Percentiles rank a stretch among this genome's conserved stretches.
These are phyloP conservation scores for Sonneratia alba DNA, from an alignment of 345 rosid genomes.

Conservation along the genomic window DNA sequence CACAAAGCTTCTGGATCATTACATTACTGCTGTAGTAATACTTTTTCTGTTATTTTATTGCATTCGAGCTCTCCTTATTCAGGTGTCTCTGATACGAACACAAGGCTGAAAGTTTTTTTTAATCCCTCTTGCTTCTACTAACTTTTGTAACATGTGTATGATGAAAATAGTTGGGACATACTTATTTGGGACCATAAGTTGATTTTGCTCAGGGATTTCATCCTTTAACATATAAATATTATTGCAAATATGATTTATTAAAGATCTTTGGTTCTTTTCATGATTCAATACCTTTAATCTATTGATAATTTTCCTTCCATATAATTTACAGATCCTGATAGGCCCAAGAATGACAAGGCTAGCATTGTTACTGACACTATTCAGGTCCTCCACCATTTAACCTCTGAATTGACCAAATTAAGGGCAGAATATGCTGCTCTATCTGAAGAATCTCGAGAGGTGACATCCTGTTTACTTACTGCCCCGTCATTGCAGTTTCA, in stretches of 20 bases:
- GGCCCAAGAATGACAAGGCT: conserved; percentile 69
- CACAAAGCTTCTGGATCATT: not conserved
- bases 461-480: conserved; percentile 14
- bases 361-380: conserved; percentile 50
- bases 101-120: not conserved
- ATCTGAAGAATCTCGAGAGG: conserved; percentile 70
- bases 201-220: not conserved
- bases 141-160: too few species aligned
- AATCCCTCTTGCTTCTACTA: not conserved
- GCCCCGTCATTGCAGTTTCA: not conserved
- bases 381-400: conserved; percentile 52
- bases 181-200: not conserved
- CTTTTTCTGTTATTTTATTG: not conserved
- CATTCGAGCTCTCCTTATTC: not conserved
- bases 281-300: too few species aligned
- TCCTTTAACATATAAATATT: not conserved
- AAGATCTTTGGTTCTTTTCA: not conserved
- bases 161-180: too few species aligned
- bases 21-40: not conserved
- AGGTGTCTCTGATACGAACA: not conserved
- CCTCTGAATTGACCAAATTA: conserved; percentile 40
- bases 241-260: not conserved
- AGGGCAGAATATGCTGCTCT: conserved; percentile 42
- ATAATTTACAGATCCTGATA: conserved; percentile 42
- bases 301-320: not conserved